These are phyloP conservation scores for Marasmius sp. DNA, from an alignment of 1,284 basidiomycete species.

Conservation along the genomic window DNA sequence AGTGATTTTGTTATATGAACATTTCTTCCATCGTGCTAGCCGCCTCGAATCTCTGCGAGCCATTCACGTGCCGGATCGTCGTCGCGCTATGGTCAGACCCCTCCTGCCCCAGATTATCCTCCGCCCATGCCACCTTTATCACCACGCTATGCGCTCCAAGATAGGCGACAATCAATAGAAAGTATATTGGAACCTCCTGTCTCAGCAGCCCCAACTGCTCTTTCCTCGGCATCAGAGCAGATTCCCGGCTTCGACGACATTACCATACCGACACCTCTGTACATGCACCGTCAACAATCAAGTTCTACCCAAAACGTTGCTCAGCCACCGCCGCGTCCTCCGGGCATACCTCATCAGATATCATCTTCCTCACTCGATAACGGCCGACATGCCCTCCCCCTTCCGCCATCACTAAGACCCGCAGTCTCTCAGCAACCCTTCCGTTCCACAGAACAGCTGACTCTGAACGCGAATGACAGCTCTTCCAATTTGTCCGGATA, in stretches of 20 bases:
- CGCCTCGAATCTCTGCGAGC: not conserved
- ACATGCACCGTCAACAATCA: not conserved
- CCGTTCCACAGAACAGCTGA: not conserved
- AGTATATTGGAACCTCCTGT: slow-evolving; percentile 5
- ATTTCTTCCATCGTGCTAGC: not conserved
- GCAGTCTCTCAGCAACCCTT: not conserved
- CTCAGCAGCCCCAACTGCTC: not conserved
- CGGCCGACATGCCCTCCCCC: not conserved
- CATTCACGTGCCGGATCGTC: not conserved
- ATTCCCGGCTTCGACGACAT: not conserved
- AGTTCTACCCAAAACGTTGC: not conserved
- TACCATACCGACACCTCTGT: not conserved
- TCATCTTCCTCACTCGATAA: not conserved
- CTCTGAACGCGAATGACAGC: not conserved
- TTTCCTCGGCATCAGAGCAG: not conserved
- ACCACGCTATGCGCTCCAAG: slow-evolving; percentile 11
- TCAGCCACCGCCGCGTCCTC: not conserved
- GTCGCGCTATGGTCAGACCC: slow-evolving; percentile 16
- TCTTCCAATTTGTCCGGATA: not conserved
- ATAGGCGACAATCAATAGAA: slow-evolving; percentile 9
- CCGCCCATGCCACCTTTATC: slow-evolving; percentile 26
- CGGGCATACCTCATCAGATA: not conserved
- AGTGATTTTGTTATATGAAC: not conserved
- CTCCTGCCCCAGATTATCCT: slow-evolving; percentile 26
- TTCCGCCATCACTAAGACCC: not conserved